Evolutionary conservation across 1,139 yeast genomes (phyloP), one percentile per base, ranked within the genome.

Genomic region (Yamadazyma triangularis): DNA sequence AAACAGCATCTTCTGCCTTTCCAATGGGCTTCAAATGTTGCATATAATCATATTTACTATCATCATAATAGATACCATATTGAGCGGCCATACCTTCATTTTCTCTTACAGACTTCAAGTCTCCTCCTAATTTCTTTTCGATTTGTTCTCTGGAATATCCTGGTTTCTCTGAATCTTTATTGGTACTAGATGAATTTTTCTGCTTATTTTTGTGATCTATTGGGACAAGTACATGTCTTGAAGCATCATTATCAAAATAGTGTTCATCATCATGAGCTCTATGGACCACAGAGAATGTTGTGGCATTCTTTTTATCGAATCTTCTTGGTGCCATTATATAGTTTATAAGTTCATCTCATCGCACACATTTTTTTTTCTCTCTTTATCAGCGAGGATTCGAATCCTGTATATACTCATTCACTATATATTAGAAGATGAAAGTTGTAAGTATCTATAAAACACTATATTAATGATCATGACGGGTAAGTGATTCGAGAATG

Each of bases 1-100:
- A 88, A 2, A 87, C 77, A 18, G 93, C 87, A 39, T 75, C 80
- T 7, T 67, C 53, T 15, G 60, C 63, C 28, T 64, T 56, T 2
- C 97, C 97, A 19, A 91, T 87, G 1, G 96, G 91, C 50, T 71
- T 79, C 56, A 93, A 72, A 73, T 91, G 99, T 60, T 91, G 95
- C 83, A 91, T 86, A 57, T 91, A 91, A 57, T 91, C 97, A 56
- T 91, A 91, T 44, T 79, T 76, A 26, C 95, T 76, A 51, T 91
- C 97, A 55, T 91, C 97, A 48, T 64, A 91, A 14, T 73, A 70
- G 46, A 91, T 83, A 40, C 98, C 97, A 47, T 84, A 91, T 33
- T 79, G 64, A 0, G 95, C 95, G 4, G 98, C 96, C 51, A 84
- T 78, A 38, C 96, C 98, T 51, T 72, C 79, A 44, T 72, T 73